Evolutionary conservation across 257 asterid genomes (phyloP).

Genomic region (Nicotiana undulata): DNA sequence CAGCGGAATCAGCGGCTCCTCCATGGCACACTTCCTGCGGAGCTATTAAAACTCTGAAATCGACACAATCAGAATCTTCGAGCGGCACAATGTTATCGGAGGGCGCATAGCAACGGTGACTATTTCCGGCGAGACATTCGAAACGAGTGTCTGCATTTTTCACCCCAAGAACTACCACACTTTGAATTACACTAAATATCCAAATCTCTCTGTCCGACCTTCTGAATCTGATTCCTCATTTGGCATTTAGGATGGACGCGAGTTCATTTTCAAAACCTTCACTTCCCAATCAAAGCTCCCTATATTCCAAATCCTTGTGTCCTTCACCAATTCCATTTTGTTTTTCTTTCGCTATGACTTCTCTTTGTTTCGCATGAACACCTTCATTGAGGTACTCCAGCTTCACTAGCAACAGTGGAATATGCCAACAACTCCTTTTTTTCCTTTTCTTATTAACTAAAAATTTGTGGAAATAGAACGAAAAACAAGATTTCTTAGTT

Average conservation of each 20-base stretch:
- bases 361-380: constrained; percentile 65
- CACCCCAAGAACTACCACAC: constrained; percentile 89
- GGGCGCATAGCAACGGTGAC: constrained; percentile 94
- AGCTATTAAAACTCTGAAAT: constrained; percentile 41
- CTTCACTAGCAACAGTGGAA: not conserved
- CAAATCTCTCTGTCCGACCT: constrained; percentile 33
- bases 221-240: constrained; percentile 36
- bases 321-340: constrained; percentile 49
- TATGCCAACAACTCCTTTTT: no score
- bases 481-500: no score
- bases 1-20: constrained; percentile 93
- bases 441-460: no score
- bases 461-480: no score
- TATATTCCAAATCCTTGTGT: constrained; percentile 40
- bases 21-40: constrained; percentile 94
- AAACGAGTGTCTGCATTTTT: constrained; percentile 88
- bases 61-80: constrained; percentile 51
- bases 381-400: constrained; percentile 54
- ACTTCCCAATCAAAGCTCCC: constrained; percentile 37
- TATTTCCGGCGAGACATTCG: constrained; percentile 69
- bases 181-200: constrained; percentile 40
- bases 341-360: constrained; percentile 60
- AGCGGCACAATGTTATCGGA: constrained; percentile 58
- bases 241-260: constrained; percentile 76
- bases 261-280: constrained; percentile 63